Base-by-base conservation (phyloP, 2,329 filamentous ascomycete species). In the Dactylellina haptotyla region DNA sequence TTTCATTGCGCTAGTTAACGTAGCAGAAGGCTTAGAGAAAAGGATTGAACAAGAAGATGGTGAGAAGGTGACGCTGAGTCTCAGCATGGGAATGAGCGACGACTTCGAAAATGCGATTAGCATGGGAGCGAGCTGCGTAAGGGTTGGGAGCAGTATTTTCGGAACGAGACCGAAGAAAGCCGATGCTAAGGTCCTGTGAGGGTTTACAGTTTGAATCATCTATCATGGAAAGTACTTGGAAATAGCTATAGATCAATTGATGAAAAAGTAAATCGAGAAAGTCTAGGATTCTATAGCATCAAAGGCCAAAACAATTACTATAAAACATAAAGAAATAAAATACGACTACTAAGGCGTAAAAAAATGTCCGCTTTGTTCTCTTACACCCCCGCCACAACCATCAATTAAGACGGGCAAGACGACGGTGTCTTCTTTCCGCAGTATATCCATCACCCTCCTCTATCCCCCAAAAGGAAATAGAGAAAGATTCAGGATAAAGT, bases 61-160 rank as follows among this genome's bases (percentile, higher is more conserved):
- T 2, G 72, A 48, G n/a, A 62, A 67, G 18, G 46, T 61, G n/a
- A 37, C 23, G 32, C 25, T 75, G 32, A 58, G 43, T 53, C 34
- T 66, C 48, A 75, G 53, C 51, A 63, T 70, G 75, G 67, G 70
- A 14, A 72, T 99, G 95, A 97, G 93, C 80, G 88, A 92, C 79
- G 95, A 99, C 81, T 99, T 94, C 80, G 93, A 97, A 83, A 90
- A 89, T 5, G 95, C 95, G 0, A 89, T 98, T 79, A 82, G 81
- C 10, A 83, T 92, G 83, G 95, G 95, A 0, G 97, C 93, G 82
- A 85, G 87, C 77, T 93, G 98, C 84, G 93, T 99, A 4, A 86
- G 95, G 67, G 88, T 99, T 6, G 95, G 95, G 1, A 98, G 92
- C 79, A 94, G 91, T 1, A 97, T 99, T 67, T 99, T 99, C 80